Conservation (phyloP, 2,329 filamentous ascomycete species). For the Emmonsia crescens region DNA sequence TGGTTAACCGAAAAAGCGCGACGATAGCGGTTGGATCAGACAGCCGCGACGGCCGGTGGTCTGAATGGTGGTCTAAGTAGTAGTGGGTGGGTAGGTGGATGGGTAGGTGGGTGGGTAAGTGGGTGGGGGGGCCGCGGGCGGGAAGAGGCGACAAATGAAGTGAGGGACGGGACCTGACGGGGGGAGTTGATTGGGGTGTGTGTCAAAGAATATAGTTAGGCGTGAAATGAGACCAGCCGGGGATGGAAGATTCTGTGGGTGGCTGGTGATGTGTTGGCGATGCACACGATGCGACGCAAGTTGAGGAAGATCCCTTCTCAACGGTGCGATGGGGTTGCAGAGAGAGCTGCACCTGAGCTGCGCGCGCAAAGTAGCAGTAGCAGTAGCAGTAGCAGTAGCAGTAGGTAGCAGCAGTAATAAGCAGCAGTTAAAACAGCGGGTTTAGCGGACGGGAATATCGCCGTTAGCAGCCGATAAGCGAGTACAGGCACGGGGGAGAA, state of each 20-base stretch:
- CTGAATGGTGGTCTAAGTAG: not conserved
- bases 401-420: no score
- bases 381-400: not conserved
- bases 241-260: not conserved
- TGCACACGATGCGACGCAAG: slow-evolving; percentile 2
- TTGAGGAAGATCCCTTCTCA: not conserved
- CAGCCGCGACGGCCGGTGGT: not conserved
- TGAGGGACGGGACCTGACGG: not conserved
- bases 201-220: not conserved
- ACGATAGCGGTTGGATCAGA: slow-evolving; percentile 2
- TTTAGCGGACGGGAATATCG: not conserved
- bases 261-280: slow-evolving; percentile 3
- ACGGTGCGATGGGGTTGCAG: not conserved
- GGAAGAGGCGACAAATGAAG: slow-evolving; percentile 1
- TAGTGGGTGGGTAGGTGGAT: no score
- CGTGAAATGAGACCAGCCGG: not conserved
- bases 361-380: not conserved
- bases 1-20: not conserved
- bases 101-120: no score
- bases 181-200: no score
- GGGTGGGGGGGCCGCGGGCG: not conserved
- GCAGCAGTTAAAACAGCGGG: not conserved
- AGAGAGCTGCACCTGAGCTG: slow-evolving; percentile 1
- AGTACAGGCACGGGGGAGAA: not conserved
- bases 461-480: not conserved